These are phyloP conservation scores for Pilobolus umbonatus DNA, from an alignment of 192 early-diverging fungal species.

Conservation along the genomic window DNA sequence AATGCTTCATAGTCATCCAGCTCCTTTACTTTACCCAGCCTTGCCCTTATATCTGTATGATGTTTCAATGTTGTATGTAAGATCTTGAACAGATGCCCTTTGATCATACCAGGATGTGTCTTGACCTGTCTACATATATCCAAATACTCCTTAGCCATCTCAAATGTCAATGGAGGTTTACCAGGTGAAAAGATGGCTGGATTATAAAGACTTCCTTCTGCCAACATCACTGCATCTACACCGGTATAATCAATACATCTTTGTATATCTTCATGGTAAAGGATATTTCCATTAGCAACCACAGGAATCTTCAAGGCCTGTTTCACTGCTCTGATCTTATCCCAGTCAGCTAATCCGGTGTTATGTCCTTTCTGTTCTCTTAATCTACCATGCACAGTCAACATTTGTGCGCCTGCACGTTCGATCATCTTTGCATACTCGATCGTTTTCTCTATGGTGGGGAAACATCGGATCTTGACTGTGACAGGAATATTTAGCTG, in stretches of 20 bases:
- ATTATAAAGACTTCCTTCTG: constrained; percentile 82
- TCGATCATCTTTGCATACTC: constrained; percentile 96
- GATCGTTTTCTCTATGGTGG: constrained; percentile 85
- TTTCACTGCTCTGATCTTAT: constrained; percentile 81
- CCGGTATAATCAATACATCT: constrained; percentile 79
- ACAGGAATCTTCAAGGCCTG: constrained; percentile 85
- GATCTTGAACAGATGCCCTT: constrained; percentile 92
- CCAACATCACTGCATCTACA: constrained; percentile 93
- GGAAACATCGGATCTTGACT: constrained; percentile 91
- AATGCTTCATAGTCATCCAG: constrained; percentile 41
- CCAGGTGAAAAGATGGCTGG: constrained; percentile 76
- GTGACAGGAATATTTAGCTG: constrained; percentile 87
- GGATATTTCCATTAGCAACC: constrained; percentile 97
- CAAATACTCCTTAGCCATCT: constrained; percentile 85
- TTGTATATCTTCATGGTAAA: constrained; percentile 87
- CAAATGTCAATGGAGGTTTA: constrained; percentile 61
- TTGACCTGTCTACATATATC: constrained; percentile 63
- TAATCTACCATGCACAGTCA: constrained; percentile 91
- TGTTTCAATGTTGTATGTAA: constrained; percentile 69
- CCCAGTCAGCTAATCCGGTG: constrained; percentile 95
- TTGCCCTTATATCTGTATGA: constrained; percentile 76
- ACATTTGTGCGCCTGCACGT: constrained; percentile 82
- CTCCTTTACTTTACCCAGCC: constrained; percentile 54
- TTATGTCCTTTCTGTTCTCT: constrained; percentile 97
- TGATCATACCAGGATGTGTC: constrained; percentile 65